Conservation (phyloP, 306 rosid species). For the Prosopis cineraria region DNA sequence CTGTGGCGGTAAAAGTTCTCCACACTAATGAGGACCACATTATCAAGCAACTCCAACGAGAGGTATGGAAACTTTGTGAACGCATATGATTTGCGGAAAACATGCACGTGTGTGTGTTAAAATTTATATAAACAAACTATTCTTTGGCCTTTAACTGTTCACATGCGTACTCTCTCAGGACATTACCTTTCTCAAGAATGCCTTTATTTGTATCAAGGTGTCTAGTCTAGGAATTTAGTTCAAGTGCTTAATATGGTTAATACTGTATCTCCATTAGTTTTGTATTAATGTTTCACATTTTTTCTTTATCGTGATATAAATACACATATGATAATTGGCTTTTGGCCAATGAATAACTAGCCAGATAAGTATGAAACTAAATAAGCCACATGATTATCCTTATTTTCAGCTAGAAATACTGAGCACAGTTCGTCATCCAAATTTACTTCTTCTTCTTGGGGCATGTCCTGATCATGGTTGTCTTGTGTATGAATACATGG, state of each 20-base stretch:
- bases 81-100: neutral
- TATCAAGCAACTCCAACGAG: constrained; percentile 76
- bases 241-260: too few relatives aligned
- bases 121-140: neutral
- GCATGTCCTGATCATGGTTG: constrained; percentile 84
- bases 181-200: too few relatives aligned
- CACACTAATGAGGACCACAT: constrained; percentile 55
- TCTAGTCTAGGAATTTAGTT: too few relatives aligned
- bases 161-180: too few relatives aligned
- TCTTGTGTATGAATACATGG: constrained; percentile 92
- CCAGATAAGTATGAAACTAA: neutral
- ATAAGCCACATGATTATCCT: constrained; percentile 24
- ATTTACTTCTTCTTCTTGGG: constrained; percentile 92
- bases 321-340: too few relatives aligned
- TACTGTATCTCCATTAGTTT: too few relatives aligned
- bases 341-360: neutral
- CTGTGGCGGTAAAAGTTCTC: constrained; percentile 92
- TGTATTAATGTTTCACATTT: too few relatives aligned
- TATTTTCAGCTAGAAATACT: constrained; percentile 72
- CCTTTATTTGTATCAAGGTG: too few relatives aligned
- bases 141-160: neutral
- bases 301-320: too few relatives aligned
- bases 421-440: constrained; percentile 90
- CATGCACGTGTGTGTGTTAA: constrained; percentile 1
- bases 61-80: constrained; percentile 54